Evolutionary conservation across 1,284 basidiomycete genomes (phyloP), one percentile per base, ranked within the genome.

Genomic region (Ceratobasidium sp.): DNA sequence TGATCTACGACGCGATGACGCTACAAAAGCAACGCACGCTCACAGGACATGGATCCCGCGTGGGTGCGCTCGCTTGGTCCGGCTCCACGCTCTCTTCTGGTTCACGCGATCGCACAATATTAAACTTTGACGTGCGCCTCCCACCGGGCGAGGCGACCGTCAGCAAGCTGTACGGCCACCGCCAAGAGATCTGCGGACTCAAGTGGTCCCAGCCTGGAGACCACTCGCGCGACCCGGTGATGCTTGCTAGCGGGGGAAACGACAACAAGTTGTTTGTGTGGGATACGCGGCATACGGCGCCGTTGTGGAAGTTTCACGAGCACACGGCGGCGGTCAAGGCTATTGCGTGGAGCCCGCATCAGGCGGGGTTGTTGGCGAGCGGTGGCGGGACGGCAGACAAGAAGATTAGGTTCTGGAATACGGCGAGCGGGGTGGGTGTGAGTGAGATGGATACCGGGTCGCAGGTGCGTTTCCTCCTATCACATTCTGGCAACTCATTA

Each of bases 251-350:
- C 76, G 97, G 98, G 0, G 97, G 97, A 0, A 99, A 99, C 82
- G 98, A 99, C 83, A 99, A 99, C 84, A 97, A 98, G 84, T 92
- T 99, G 9, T 95, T 95, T 79, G 94, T 99, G 72, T 99, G 97
- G 95, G 95, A 98, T 83, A 84, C 83, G 61, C 81, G 75, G 16
- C 46, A 73, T 72, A 71, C 71, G 83, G 76, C 27, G 65, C 96
- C 96, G 0, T 83, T 98, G 16, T 96, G 92, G 89, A 93, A 95
- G 79, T 99, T 98, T 82, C 94, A 95, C 74, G 94, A 98, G 77
- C 98, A 99, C 81, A 93, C 92, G 1, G 97, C 98, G 0, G 97
- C 97, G 0, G 96, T 99, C 76, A 99, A 99, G 81, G 97, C 98
- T 1, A 91, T 99, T 22, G 95, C 96, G 0, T 99, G 98, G 97